A percentile compares a stretch with the other conserved stretches of the same genome.
Evolutionary conservation across 257 asterid genomes (phyloP).

Genomic region (Solanum ossicruentum): DNA sequence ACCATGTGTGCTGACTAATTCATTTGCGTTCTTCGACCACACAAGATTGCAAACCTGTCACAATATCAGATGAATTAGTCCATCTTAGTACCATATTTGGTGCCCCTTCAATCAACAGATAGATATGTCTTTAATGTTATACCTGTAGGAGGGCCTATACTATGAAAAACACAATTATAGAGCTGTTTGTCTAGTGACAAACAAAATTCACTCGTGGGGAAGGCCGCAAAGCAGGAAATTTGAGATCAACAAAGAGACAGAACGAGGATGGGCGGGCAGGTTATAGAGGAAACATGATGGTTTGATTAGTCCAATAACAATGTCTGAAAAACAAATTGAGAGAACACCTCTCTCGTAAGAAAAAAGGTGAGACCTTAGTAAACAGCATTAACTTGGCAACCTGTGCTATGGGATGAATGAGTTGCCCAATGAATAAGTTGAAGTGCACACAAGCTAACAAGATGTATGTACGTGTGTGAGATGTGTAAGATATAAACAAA

Average conservation of each 20-base stretch:
- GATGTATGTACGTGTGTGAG: not conserved
- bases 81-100: not conserved
- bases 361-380: no score
- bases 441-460: not conserved
- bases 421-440: not conserved
- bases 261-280: not conserved
- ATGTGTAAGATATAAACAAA: not conserved
- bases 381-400: not conserved
- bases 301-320: not conserved
- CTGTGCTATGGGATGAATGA: not conserved
- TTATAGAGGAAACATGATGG: not conserved
- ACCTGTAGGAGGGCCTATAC: not conserved
- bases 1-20: conserved; percentile 90
- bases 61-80: not conserved
- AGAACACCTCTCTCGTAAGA: no score
- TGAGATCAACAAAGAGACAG: not conserved
- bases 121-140: not conserved
- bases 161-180: not conserved
- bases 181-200: not conserved
- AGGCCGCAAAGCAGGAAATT: not conserved
- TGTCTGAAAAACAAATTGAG: not conserved
- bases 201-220: not conserved
- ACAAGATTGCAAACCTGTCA: conserved; percentile 94
- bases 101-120: not conserved
- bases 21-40: conserved; percentile 91